Conservation (phyloP, 2,329 filamentous ascomycete species). For the Byssothecium circinans region DNA sequence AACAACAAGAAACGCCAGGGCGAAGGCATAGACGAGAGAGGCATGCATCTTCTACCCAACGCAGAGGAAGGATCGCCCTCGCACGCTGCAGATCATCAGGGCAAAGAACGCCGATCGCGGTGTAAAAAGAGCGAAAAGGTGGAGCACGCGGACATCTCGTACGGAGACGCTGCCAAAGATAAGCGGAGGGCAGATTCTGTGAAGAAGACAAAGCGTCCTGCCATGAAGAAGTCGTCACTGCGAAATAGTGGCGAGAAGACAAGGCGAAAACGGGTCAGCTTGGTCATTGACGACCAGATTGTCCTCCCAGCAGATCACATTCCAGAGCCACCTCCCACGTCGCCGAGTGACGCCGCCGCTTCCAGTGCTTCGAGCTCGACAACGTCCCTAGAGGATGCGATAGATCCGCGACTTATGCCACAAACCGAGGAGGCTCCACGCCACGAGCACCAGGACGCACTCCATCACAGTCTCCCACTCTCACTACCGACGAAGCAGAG, state of each 20-base stretch:
- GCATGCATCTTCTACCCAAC: constrained; percentile 6
- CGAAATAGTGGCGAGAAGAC: constrained; percentile 27
- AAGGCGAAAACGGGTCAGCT: constrained; percentile 40
- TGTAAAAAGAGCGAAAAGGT: constrained; percentile 21
- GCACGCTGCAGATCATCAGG: constrained; percentile 24
- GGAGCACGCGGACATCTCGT: constrained; percentile 11
- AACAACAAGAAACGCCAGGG: constrained; percentile 19
- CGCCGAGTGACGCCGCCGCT: constrained; percentile 34
- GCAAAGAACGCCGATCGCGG: constrained; percentile 20
- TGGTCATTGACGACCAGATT: constrained; percentile 43
- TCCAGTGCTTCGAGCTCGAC: constrained; percentile 34
- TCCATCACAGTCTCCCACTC: constrained; percentile 37
- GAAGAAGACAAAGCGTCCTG: constrained; percentile 31
- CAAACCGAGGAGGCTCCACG: constrained; percentile 17
- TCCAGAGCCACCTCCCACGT: constrained; percentile 26
- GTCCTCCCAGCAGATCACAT: constrained; percentile 42
- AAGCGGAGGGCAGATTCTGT: constrained; percentile 16
- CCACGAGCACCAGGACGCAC: constrained; percentile 24
- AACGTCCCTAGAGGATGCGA: constrained; percentile 33
- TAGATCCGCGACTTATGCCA: constrained; percentile 35
- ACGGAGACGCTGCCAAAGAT: constrained; percentile 12
- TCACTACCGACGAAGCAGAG: constrained; percentile 24
- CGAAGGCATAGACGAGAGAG: constrained; percentile 3
- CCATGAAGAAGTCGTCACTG: constrained; percentile 39
- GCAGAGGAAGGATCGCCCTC: constrained; percentile 15